Evolutionary conservation across 2,329 filamentous ascomycete genomes (phyloP).

Genomic region (Arthrobotrys iridis): DNA sequence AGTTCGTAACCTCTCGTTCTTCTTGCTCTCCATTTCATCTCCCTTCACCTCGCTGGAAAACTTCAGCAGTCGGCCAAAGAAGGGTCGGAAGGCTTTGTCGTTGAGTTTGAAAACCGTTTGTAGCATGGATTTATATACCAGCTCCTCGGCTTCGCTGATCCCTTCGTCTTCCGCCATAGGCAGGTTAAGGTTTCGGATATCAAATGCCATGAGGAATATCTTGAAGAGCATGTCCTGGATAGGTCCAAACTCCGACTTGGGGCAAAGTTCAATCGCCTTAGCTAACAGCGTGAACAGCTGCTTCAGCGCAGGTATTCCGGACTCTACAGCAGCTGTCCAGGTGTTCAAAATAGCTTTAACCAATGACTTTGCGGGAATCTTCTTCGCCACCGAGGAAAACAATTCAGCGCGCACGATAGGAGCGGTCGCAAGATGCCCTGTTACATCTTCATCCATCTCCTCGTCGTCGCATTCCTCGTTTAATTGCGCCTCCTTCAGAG

Average conservation of each 20-base stretch:
- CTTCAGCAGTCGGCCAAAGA: constrained; percentile 86
- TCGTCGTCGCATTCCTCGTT: constrained; percentile 68
- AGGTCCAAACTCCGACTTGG: constrained; percentile 81
- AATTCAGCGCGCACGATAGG: constrained; percentile 53
- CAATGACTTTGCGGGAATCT: constrained; percentile 72
- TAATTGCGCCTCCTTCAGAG: constrained; percentile 63
- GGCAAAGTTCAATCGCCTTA: constrained; percentile 75
- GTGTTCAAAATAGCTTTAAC: constrained; percentile 53
- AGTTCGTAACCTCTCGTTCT: constrained; percentile 69
- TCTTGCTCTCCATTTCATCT: constrained; percentile 62
- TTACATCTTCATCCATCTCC: constrained; percentile 50
- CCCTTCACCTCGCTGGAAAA: constrained; percentile 68
- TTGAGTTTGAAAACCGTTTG: constrained; percentile 98
- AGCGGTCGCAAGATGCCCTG: constrained; percentile 40
- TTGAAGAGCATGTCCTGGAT: constrained; percentile 75
- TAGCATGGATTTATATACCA: constrained; percentile 76
- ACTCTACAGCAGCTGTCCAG: constrained; percentile 53
- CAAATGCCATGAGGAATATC: constrained; percentile 70
- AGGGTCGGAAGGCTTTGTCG: constrained; percentile 88
- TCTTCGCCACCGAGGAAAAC: constrained; percentile 70
- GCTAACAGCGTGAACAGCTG: constrained; percentile 78
- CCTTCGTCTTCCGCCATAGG: constrained; percentile 62
- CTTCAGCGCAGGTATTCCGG: constrained; percentile 60
- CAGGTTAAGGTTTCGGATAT: constrained; percentile 71
- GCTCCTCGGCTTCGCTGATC: constrained; percentile 71